These are phyloP conservation scores for Pulveroboletus sp. DNA, from an alignment of 768 basidiomycete genomes.

Conservation along the genomic window DNA sequence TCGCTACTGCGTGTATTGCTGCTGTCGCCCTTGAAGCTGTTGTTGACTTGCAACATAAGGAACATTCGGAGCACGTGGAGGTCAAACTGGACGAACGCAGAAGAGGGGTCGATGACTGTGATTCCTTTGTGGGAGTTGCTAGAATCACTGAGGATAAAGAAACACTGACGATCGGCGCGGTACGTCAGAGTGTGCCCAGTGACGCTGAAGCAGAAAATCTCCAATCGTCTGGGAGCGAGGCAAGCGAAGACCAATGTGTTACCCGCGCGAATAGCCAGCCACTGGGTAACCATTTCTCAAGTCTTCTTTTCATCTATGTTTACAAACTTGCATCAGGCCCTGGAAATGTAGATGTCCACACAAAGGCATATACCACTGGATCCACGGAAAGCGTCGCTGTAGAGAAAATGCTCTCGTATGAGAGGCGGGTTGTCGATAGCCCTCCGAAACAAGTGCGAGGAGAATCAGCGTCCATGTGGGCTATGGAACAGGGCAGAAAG, in stretches of 20 bases:
- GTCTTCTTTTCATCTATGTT: neutral
- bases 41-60: slow-evolving; percentile 4
- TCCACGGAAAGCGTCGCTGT: neutral
- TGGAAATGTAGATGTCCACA: neutral
- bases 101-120: neutral
- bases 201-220: neutral
- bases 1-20: slow-evolving; percentile 11
- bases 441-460: neutral
- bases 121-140: neutral
- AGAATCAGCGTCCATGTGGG: neutral
- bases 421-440: neutral
- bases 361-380: neutral
- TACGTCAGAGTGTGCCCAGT: neutral
- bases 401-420: neutral
- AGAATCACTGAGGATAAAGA: neutral
- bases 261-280: neutral
- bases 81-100: neutral
- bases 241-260: too few species aligned
- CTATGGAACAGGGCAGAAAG: neutral
- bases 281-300: neutral
- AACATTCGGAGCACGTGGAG: neutral
- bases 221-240: neutral
- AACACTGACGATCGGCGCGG: neutral
- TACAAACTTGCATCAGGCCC: neutral
- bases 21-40: slow-evolving; percentile 11